phyloP scores from a whole-genome alignment of 129 eudicot species.

The Pseudognaphalium luteoalbum region DNA sequence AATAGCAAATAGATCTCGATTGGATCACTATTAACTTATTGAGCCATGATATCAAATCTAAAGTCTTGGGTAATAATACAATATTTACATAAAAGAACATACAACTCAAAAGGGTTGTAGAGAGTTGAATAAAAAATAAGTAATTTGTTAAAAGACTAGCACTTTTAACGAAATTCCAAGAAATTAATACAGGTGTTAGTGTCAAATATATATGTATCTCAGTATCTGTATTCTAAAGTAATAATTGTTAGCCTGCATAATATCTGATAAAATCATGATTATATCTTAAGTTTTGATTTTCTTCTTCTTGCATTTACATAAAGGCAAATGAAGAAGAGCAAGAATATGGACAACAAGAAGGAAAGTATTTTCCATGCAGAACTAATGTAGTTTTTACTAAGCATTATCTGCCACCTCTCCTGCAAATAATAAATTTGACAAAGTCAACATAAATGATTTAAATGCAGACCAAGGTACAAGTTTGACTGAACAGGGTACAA shows the following conservation, averaged over 20 bases:
- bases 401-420: slow-evolving; percentile 43
- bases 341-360: slow-evolving; percentile 32
- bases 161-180: not conserved
- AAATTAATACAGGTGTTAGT: slow-evolving; percentile 5
- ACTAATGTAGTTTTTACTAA: slow-evolving; percentile 29
- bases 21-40: not conserved
- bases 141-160: not conserved
- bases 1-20: not conserved
- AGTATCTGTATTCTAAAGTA: not conserved
- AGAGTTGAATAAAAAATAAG: not conserved
- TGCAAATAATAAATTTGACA: slow-evolving; percentile 34
- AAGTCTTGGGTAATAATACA: not conserved
- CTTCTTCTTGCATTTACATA: slow-evolving; percentile 64
- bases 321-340: slow-evolving; percentile 39
- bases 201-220: not conserved
- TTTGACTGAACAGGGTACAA: not conserved
- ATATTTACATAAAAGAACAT: not conserved
- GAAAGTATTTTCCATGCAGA: slow-evolving; percentile 38
- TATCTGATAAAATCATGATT: slow-evolving; percentile 23
- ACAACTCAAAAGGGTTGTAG: not conserved
- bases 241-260: slow-evolving; percentile 5
- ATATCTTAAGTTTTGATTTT: slow-evolving; percentile 63
- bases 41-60: not conserved
- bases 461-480: slow-evolving; percentile 4
- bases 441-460: slow-evolving; percentile 15